Conservation (phyloP, 495 filamentous ascomycete species). For the Xylaria bambusicola region DNA sequence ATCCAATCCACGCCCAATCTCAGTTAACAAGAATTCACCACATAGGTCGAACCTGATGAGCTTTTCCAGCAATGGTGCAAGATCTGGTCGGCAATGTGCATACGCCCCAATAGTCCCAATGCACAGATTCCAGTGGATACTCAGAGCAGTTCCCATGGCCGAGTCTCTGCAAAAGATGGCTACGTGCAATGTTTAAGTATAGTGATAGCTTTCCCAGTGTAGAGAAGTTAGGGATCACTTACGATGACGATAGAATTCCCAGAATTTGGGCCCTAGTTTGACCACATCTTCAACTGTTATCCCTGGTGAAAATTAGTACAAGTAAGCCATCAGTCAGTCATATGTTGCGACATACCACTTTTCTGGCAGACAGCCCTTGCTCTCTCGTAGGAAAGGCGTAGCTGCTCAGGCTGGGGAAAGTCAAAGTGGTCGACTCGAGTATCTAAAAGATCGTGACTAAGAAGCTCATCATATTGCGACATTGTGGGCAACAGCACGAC, state of each 20-base stretch:
- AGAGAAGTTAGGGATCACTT: no score
- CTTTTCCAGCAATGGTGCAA: slow-evolving; percentile 27
- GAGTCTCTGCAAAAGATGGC: slow-evolving; percentile 14
- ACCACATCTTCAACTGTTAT: slow-evolving; percentile 21
- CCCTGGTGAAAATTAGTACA: slow-evolving; percentile 2
- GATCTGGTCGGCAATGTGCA: slow-evolving; percentile 29
- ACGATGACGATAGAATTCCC: slow-evolving; percentile 21
- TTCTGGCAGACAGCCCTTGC: slow-evolving; percentile 18
- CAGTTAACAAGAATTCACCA: slow-evolving; percentile 40
- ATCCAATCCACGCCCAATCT: slow-evolving; percentile 43
- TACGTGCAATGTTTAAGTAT: not conserved
- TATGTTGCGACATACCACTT: slow-evolving; percentile 13
- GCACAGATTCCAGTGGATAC: slow-evolving; percentile 42
- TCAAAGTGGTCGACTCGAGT: slow-evolving; percentile 14
- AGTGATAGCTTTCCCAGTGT: not conserved
- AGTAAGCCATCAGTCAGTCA: not conserved
- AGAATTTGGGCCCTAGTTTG: slow-evolving; percentile 17
- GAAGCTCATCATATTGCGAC: not conserved
- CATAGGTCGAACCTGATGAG: slow-evolving; percentile 35
- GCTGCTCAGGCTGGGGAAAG: slow-evolving; percentile 9
- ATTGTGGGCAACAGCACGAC: slow-evolving; percentile 38
- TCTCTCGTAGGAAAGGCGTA: slow-evolving; percentile 15
- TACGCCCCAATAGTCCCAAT: slow-evolving; percentile 40
- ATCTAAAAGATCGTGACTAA: not conserved
- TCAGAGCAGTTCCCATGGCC: slow-evolving; percentile 27